These are phyloP conservation scores for Diplotaxis tenuifolia DNA, from an alignment of 345 rosid genomes.

Conservation along the genomic window DNA sequence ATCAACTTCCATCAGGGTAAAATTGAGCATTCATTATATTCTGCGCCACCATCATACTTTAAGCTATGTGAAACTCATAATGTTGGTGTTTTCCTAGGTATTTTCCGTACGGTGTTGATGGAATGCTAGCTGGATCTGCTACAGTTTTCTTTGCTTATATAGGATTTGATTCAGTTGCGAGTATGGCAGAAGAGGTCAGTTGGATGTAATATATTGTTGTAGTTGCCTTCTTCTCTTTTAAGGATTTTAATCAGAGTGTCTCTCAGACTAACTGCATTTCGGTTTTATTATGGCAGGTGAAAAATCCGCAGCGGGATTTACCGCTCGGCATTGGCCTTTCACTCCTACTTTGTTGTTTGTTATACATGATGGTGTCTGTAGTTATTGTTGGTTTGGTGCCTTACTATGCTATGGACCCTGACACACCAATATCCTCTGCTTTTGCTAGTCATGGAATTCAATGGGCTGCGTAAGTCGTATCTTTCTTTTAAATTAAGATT, in stretches of 20 bases:
- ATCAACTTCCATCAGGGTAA: conserved; percentile 88
- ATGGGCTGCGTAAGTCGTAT: conserved; percentile 86
- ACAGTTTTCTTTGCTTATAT: conserved; percentile 91
- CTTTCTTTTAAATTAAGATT: conserved; percentile 2
- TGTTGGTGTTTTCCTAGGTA: conserved; percentile 44
- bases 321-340: conserved; percentile 89
- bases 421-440: conserved; percentile 99
- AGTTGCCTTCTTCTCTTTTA: not conserved
- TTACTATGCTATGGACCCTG: conserved; percentile 92
- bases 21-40: not conserved
- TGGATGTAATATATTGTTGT: not conserved
- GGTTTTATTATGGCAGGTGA: conserved; percentile 56
- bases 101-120: conserved; percentile 87
- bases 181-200: conserved; percentile 97
- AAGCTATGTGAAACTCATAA: not conserved
- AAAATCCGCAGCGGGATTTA: conserved; percentile 90
- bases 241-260: not conserved
- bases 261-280: not conserved
- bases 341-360: conserved; percentile 68
- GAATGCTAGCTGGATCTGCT: conserved; percentile 98
- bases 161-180: conserved; percentile 95
- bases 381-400: conserved; percentile 96
- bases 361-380: conserved; percentile 89
- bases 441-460: conserved; percentile 82
- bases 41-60: not conserved